Percentiles rank a stretch among this genome's conserved stretches.
phyloP scores from a whole-genome alignment of 78 protist species.

The Protostelium mycophagum region DNA sequence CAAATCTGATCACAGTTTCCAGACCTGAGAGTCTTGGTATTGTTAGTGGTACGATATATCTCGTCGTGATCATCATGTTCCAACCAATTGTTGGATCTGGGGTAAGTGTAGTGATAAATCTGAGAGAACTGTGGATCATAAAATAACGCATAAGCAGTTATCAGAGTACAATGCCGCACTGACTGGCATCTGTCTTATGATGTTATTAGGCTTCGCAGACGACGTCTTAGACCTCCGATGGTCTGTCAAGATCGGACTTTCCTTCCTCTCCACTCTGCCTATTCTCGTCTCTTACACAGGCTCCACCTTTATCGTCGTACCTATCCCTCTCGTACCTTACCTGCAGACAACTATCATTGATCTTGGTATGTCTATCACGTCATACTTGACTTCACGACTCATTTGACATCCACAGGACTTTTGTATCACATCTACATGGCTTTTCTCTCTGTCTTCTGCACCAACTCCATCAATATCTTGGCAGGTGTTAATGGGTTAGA shows the following conservation, averaged over 20 bases:
- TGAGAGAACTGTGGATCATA: too few relatives aligned
- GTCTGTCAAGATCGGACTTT: slow-evolving; percentile 84
- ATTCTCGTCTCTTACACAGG: slow-evolving; percentile 83
- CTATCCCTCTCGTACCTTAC: slow-evolving; percentile 18
- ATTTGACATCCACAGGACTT: slow-evolving; percentile 51
- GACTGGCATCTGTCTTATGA: slow-evolving; percentile 76
- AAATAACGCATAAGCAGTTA: slow-evolving; percentile 14
- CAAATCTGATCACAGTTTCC: not conserved
- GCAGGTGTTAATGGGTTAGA: slow-evolving; percentile 94
- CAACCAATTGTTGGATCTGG: slow-evolving; percentile 58
- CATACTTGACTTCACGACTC: slow-evolving; percentile 1
- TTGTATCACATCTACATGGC: slow-evolving; percentile 84
- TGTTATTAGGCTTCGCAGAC: slow-evolving; percentile 97
- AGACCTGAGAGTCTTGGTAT: slow-evolving; percentile 89
- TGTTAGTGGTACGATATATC: slow-evolving; percentile 66
- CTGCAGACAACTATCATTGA: not conserved
- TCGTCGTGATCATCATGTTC: slow-evolving; percentile 65
- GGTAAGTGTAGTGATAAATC: too few relatives aligned
- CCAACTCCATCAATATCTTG: slow-evolving; percentile 96
- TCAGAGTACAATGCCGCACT: slow-evolving; percentile 82
- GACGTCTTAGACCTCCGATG: slow-evolving; percentile 92
- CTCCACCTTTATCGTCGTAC: slow-evolving; percentile 72
- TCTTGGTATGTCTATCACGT: not conserved
- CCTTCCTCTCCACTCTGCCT: slow-evolving; percentile 94
- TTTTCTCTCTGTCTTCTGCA: slow-evolving; percentile 84